Conservation (phyloP, 768 basidiomycete species). For the Amylocystis lapponica region DNA sequence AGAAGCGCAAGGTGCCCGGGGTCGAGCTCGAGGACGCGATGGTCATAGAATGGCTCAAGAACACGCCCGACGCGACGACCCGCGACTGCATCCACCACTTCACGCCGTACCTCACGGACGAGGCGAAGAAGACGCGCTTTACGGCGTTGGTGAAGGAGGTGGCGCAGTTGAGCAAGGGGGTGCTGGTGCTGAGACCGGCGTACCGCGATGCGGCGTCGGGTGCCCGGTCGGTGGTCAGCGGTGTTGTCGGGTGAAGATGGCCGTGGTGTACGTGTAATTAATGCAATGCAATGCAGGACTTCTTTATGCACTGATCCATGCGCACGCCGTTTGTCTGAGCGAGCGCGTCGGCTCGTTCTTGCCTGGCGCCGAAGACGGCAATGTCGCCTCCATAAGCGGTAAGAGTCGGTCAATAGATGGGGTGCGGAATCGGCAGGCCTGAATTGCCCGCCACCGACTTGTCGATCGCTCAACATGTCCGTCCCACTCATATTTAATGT, state of each 20-base stretch:
- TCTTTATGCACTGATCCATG: background rate
- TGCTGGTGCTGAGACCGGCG: slow-evolving; percentile 45
- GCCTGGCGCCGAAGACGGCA: too few species aligned
- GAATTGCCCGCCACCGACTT: too few species aligned
- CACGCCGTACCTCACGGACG: slow-evolving; percentile 65
- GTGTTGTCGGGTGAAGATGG: background rate
- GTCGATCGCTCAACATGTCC: too few species aligned
- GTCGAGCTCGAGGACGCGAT: slow-evolving; percentile 57
- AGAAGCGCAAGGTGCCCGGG: slow-evolving; percentile 46
- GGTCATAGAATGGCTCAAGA: slow-evolving; percentile 73
- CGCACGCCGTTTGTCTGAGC: too few species aligned
- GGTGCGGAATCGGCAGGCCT: too few species aligned
- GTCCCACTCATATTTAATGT: too few species aligned
- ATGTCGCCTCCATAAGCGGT: too few species aligned
- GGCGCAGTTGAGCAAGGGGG: slow-evolving; percentile 62
- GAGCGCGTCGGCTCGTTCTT: too few species aligned
- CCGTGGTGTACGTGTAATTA: background rate
- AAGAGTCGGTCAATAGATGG: too few species aligned
- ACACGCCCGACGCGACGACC: slow-evolving; percentile 63
- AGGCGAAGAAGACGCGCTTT: slow-evolving; percentile 65
- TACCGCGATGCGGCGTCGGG: slow-evolving; percentile 12
- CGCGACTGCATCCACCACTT: slow-evolving; percentile 79
- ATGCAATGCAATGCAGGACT: too few species aligned
- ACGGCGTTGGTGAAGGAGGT: slow-evolving; percentile 78
- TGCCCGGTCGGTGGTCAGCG: background rate